phyloP scores from a whole-genome alignment of 2,329 filamentous ascomycete species.

The Fusarium sp. region DNA sequence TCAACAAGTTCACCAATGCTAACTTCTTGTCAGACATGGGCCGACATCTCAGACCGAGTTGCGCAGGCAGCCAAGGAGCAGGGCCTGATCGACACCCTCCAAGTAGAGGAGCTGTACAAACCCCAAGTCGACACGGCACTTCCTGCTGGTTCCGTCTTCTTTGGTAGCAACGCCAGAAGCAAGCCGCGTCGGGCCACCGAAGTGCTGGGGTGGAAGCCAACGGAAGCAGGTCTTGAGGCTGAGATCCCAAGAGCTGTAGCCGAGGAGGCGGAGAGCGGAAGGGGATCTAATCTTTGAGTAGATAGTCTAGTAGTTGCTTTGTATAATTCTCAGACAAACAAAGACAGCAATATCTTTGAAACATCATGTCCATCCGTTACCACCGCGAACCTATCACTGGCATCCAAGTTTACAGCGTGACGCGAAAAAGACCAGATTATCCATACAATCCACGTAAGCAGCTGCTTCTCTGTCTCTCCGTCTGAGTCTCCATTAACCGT shows the following conservation, averaged over 20 bases:
- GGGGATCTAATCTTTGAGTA: constrained; percentile 6
- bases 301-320: not conserved
- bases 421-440: too few relatives aligned
- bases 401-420: too few relatives aligned
- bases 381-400: too few relatives aligned
- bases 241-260: constrained; percentile 45
- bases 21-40: constrained; percentile 39
- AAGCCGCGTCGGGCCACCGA: constrained; percentile 60
- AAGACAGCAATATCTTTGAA: too few relatives aligned
- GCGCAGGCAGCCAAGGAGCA: constrained; percentile 41
- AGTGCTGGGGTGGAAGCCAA: constrained; percentile 64
- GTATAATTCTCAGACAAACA: too few relatives aligned
- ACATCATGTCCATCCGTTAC: too few relatives aligned
- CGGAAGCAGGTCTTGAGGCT: constrained; percentile 57
- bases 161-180: constrained; percentile 66
- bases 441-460: too few relatives aligned
- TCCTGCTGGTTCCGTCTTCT: constrained; percentile 57
- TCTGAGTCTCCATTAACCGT: too few relatives aligned
- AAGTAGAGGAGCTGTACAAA: constrained; percentile 45
- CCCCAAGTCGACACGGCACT: constrained; percentile 56
- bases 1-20: not conserved
- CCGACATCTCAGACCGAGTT: constrained; percentile 45
- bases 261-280: constrained; percentile 33
- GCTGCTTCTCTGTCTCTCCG: too few relatives aligned
- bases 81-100: constrained; percentile 36